A percentile compares a stretch with the other conserved stretches of the same genome.
Evolutionary conservation across 805 yeast genomes (phyloP).

Genomic region (Tetrapisispora taiwanensis): DNA sequence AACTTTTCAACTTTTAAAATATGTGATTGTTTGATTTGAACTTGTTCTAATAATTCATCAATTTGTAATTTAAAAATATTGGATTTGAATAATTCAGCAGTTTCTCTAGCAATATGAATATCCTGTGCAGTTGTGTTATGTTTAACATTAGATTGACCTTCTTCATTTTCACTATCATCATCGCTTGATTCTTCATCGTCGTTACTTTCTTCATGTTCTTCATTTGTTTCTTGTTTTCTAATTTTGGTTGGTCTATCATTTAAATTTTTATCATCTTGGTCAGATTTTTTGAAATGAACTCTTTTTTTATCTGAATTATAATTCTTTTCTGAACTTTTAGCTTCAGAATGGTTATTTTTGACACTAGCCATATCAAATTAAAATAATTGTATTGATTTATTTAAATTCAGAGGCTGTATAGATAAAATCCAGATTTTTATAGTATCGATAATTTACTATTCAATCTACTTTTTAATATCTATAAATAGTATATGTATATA

Average conservation of each 20-base stretch:
- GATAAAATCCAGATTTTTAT: too few relatives aligned
- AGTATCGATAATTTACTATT: too few relatives aligned
- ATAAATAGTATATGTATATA: too few relatives aligned
- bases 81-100: slow-evolving; percentile 88
- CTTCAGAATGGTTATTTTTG: slow-evolving; percentile 5
- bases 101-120: slow-evolving; percentile 82
- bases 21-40: slow-evolving; percentile 61
- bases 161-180: slow-evolving; percentile 9
- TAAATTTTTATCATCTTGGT: neutral
- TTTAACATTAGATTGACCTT: slow-evolving; percentile 4
- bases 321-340: slow-evolving; percentile 6
- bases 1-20: slow-evolving; percentile 60
- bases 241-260: slow-evolving; percentile 2
- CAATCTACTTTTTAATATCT: too few relatives aligned
- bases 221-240: slow-evolving; percentile 11
- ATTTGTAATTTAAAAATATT: slow-evolving; percentile 92
- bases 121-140: slow-evolving; percentile 46
- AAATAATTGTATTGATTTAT: too few relatives aligned
- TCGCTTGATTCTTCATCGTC: slow-evolving; percentile 9
- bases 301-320: slow-evolving; percentile 3
- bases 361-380: slow-evolving; percentile 5
- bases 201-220: slow-evolving; percentile 28
- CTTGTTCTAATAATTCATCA: slow-evolving; percentile 79
- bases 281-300: neutral
- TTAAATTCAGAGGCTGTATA: too few relatives aligned